phyloP scores from a whole-genome alignment of 768 basidiomycete genomes.

The Phaffia australis region DNA sequence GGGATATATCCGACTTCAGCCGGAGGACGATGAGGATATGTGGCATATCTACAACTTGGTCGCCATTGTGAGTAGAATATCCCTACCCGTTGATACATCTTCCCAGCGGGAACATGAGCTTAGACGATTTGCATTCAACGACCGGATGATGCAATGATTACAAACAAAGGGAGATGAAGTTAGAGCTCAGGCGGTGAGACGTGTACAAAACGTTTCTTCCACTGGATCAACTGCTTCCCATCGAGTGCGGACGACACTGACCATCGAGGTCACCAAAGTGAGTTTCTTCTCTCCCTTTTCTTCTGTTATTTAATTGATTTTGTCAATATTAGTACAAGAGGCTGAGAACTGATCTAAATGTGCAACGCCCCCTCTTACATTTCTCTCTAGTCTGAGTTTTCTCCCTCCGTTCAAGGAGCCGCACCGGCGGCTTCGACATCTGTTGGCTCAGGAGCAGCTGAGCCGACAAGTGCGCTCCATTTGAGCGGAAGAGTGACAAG shows the following conservation, averaged over 20 bases:
- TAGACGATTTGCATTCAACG: background rate
- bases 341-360: background rate
- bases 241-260: slow-evolving; percentile 72
- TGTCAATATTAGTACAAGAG: background rate
- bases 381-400: slow-evolving; percentile 15
- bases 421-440: slow-evolving; percentile 14
- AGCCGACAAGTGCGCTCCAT: slow-evolving; percentile 50
- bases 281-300: slow-evolving; percentile 28
- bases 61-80: slow-evolving; percentile 46
- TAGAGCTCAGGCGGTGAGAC: slow-evolving; percentile 42
- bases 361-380: too few relatives aligned
- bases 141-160: background rate
- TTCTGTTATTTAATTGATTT: background rate
- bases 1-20: slow-evolving; percentile 89
- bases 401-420: slow-evolving; percentile 2
- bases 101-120: background rate
- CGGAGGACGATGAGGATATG: slow-evolving; percentile 99
- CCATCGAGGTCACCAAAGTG: slow-evolving; percentile 64
- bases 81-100: background rate
- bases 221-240: slow-evolving; percentile 92
- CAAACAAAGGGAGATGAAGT: background rate
- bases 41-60: slow-evolving; percentile 99
- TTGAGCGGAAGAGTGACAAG: slow-evolving; percentile 73
- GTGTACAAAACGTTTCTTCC: slow-evolving; percentile 75
- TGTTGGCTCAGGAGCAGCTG: slow-evolving; percentile 39